phyloP scores from a whole-genome alignment of 2,329 filamentous ascomycete genomes.

The Colletotrichum sp. region DNA sequence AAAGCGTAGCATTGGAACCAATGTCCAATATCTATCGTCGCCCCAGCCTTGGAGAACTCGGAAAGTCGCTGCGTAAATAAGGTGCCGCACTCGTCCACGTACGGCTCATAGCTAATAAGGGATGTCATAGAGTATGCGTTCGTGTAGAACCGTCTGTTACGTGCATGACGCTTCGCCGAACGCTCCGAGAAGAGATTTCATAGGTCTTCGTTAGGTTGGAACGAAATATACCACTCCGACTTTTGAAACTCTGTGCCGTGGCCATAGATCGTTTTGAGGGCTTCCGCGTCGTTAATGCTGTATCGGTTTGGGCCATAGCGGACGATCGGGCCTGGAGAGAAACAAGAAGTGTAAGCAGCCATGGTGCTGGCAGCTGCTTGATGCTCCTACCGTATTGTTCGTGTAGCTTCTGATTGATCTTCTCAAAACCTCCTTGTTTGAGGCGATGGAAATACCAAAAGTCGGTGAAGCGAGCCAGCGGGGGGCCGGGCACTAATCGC shows the following conservation, averaged over 20 bases:
- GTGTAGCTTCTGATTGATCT: constrained; percentile 31
- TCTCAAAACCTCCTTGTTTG: constrained; percentile 30
- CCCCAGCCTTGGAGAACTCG: constrained; percentile 36
- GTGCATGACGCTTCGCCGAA: constrained; percentile 41
- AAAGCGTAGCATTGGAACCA: constrained; percentile 55
- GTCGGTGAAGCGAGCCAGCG: constrained; percentile 30
- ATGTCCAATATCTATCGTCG: constrained; percentile 41
- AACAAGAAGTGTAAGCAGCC: neutral
- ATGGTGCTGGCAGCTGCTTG: neutral
- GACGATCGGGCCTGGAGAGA: constrained; percentile 38
- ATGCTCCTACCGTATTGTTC: constrained; percentile 29
- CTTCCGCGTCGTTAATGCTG: constrained; percentile 45
- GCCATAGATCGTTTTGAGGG: constrained; percentile 40
- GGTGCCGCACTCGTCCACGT: constrained; percentile 51
- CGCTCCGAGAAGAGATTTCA: constrained; percentile 36
- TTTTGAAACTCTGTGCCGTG: constrained; percentile 39
- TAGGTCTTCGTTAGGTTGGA: constrained; percentile 26
- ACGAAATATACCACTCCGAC: constrained; percentile 30
- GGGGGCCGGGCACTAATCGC: constrained; percentile 28
- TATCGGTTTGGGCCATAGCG: constrained; percentile 54
- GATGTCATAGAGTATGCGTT: constrained; percentile 52
- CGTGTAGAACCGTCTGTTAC: constrained; percentile 45
- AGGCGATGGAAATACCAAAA: constrained; percentile 33
- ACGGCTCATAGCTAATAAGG: constrained; percentile 52
- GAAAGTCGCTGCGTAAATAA: constrained; percentile 41